Evolutionary conservation across 2,329 filamentous ascomycete genomes (phyloP), one percentile per base, ranked within the genome.

Genomic region (Didymella segeticola): DNA sequence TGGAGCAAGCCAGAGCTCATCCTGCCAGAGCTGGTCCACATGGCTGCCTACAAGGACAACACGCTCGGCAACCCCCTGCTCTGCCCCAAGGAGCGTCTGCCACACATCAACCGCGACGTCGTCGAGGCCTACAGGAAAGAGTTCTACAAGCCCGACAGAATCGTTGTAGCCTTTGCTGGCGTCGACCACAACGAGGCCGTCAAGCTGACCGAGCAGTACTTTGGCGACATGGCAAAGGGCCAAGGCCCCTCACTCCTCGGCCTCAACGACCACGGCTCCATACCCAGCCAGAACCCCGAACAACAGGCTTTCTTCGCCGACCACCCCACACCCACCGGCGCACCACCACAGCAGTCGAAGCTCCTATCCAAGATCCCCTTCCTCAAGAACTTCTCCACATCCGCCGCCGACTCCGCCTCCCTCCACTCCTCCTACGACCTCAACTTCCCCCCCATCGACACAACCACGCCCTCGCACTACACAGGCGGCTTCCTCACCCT

Each of bases 1-100:
- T 99, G 95, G 95, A 89, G 89, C 66, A 98, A 96, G 81, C 93
- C 95, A 0, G 93, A 98, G 69, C 84, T 99, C 50, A 98, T 99
- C 64, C 80, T 99, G 56, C 95, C 95, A 0, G 95, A 99, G 78
- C 79, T 99, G 64, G 89, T 98, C 30, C 95, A 99, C 75, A 95
- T 93, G 80, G 92, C 95, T 9, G 95, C 93, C 2, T 99, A 91
- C 78, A 95, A 92, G 79, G 90, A 95, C 72, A 98, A 99, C 78
- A 98, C 95, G 0, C 82, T 99, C 11, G 95, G 95, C 30, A 96
- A 98, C 75, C 95, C 95, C 4, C 76, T 99, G 62, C 78, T 99
- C 43, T 99, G 95, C 72, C 95, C 95, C 0, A 86, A 89, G 69
- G 93, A 98, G 67, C 82, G 93, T 43, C 78, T 99, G 51, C 80